These are phyloP conservation scores for Phaeosphaeriaceae sp. DNA, from an alignment of 2,329 filamentous ascomycete species.

Conservation along the genomic window DNA sequence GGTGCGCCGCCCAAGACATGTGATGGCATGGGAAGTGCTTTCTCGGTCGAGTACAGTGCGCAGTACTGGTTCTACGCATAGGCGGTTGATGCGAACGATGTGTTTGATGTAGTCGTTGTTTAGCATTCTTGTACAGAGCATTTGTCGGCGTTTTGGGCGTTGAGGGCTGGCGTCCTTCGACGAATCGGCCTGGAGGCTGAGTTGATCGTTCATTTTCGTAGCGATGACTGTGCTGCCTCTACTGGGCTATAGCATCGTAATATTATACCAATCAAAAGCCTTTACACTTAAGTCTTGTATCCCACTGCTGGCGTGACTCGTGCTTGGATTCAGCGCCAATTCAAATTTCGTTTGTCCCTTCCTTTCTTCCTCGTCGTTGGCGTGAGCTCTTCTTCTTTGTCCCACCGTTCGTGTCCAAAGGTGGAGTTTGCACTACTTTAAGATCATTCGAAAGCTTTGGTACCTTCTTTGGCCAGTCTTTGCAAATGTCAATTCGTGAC, in stretches of 20 bases:
- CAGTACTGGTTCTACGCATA: slow-evolving; percentile 72
- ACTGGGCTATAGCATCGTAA: slow-evolving; percentile 24
- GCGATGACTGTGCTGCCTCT: slow-evolving; percentile 24
- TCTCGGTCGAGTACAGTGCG: slow-evolving; percentile 81
- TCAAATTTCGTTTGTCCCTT: slow-evolving; percentile 27
- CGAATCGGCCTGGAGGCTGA: slow-evolving; percentile 15
- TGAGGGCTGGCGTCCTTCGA: slow-evolving; percentile 19
- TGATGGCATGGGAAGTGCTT: slow-evolving; percentile 65
- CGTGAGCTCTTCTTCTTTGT: slow-evolving; percentile 38
- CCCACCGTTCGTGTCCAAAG: neutral
- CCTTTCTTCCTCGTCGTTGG: slow-evolving; percentile 33
- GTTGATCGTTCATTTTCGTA: slow-evolving; percentile 30
- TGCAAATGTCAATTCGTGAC: slow-evolving; percentile 84
- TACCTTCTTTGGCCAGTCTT: slow-evolving; percentile 86
- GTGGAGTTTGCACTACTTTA: neutral
- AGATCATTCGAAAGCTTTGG: slow-evolving; percentile 6
- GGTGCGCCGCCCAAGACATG: slow-evolving; percentile 79
- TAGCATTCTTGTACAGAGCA: slow-evolving; percentile 36
- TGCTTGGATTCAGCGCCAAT: neutral
- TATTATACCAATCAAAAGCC: slow-evolving; percentile 22
- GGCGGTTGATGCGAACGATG: neutral
- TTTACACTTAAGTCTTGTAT: neutral
- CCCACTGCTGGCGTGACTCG: neutral
- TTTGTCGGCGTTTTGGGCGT: slow-evolving; percentile 39
- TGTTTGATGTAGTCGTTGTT: neutral